These are phyloP conservation scores for Artemisia tridentata DNA, from an alignment of 129 eudicot species.

Conservation along the genomic window DNA sequence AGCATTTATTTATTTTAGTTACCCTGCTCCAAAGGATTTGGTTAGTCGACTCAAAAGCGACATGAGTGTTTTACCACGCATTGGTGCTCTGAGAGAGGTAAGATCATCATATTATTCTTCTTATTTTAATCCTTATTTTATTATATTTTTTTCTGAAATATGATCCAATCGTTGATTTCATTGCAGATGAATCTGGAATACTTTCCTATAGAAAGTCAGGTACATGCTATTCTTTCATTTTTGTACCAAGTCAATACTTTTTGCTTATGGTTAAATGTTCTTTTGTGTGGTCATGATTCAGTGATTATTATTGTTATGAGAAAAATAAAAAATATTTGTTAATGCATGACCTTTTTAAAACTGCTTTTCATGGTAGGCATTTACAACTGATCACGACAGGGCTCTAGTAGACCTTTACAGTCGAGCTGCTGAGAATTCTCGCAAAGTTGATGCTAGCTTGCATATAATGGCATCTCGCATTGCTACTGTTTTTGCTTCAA, in stretches of 20 bases:
- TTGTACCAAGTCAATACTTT: neutral
- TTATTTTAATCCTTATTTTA: constrained; percentile 7
- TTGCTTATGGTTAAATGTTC: neutral
- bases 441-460: constrained; percentile 58
- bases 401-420: constrained; percentile 75
- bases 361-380: constrained; percentile 45
- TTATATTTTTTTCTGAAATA: neutral
- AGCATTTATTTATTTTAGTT: constrained; percentile 80
- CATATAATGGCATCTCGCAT: constrained; percentile 70
- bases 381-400: constrained; percentile 74
- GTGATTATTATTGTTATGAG: neutral
- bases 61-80: constrained; percentile 88
- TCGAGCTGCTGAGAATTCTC: constrained; percentile 57
- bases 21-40: constrained; percentile 70
- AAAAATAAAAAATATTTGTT: neutral
- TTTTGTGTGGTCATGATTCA: neutral
- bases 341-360: constrained; percentile 3
- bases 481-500: constrained; percentile 93
- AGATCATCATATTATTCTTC: constrained; percentile 15
- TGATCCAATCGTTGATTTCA: constrained; percentile 8
- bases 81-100: constrained; percentile 94
- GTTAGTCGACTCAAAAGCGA: constrained; percentile 67
- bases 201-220: constrained; percentile 91
- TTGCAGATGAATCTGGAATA: constrained; percentile 95
- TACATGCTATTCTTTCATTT: constrained; percentile 15